Conservation (phyloP, 2,329 filamentous ascomycete genomes). For the Ceratocystis destructans region DNA sequence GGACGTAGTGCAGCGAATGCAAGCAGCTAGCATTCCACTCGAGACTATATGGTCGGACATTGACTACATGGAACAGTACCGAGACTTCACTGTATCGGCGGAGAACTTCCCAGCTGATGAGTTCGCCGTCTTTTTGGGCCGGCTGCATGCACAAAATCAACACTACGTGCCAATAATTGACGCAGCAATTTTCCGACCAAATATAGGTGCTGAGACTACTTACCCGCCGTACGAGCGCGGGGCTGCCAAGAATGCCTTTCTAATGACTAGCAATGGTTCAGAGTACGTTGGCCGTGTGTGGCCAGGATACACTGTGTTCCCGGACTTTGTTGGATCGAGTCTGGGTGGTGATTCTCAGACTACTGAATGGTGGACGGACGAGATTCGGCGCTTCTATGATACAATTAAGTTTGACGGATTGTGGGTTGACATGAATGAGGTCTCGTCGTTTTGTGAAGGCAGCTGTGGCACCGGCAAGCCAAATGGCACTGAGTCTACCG, state of each 20-base stretch:
- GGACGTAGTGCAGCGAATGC: slow-evolving; percentile 54
- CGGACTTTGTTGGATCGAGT: slow-evolving; percentile 53
- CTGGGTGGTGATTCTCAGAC: slow-evolving; percentile 46
- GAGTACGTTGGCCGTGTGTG: slow-evolving; percentile 52
- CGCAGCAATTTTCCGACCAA: slow-evolving; percentile 54
- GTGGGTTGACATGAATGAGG: slow-evolving; percentile 48
- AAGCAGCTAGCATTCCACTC: slow-evolving; percentile 49
- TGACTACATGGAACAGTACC: slow-evolving; percentile 48
- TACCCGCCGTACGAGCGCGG: slow-evolving; percentile 51
- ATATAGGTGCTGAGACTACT: slow-evolving; percentile 49
- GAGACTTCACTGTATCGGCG: slow-evolving; percentile 50
- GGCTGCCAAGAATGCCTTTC: slow-evolving; percentile 36
- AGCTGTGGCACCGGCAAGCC: slow-evolving; percentile 55
- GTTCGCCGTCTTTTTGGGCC: slow-evolving; percentile 34
- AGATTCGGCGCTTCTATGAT: slow-evolving; percentile 45
- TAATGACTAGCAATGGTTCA: slow-evolving; percentile 43
- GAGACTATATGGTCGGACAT: slow-evolving; percentile 66
- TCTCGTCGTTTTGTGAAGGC: slow-evolving; percentile 52
- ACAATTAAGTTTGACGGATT: slow-evolving; percentile 38
- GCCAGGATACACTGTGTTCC: slow-evolving; percentile 59
- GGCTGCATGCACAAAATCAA: slow-evolving; percentile 50
- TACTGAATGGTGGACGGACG: slow-evolving; percentile 52
- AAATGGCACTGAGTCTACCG: slow-evolving; percentile 33
- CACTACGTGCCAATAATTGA: slow-evolving; percentile 67
- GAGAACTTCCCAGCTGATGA: slow-evolving; percentile 24